phyloP scores from a whole-genome alignment of 305 asterid genomes.

The Solanum hybrid region DNA sequence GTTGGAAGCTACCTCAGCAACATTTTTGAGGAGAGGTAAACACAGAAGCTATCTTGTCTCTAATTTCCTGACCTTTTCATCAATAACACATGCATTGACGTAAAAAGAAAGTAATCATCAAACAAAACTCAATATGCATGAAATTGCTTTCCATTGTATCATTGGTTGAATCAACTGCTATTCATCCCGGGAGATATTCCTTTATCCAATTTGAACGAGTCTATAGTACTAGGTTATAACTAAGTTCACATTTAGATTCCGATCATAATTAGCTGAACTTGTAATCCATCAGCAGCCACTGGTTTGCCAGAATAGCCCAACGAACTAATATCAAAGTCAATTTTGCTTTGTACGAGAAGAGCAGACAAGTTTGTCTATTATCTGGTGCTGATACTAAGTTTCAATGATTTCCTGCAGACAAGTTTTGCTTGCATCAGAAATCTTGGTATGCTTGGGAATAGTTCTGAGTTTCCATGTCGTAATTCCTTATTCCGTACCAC shows the following conservation, averaged over 20 bases:
- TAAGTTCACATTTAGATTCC: not conserved
- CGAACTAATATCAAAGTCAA: not conserved
- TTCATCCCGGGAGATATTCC: not conserved
- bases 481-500: slow-evolving; percentile 56
- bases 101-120: not conserved
- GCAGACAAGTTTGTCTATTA: not conserved
- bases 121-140: not conserved
- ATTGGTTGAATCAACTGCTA: not conserved
- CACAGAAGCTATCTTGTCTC: not conserved
- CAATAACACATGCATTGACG: not conserved
- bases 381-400: not conserved
- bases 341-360: not conserved
- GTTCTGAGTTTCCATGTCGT: slow-evolving; percentile 46
- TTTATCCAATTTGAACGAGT: not conserved
- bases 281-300: not conserved
- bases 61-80: not conserved
- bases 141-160: not conserved
- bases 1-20: slow-evolving; percentile 80
- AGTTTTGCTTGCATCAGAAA: slow-evolving; percentile 64
- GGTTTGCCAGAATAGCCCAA: not conserved
- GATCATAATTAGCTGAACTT: not conserved
- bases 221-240: not conserved
- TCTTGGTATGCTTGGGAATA: slow-evolving; percentile 56
- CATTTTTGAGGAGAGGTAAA: slow-evolving; percentile 67
- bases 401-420: slow-evolving; percentile 34